These are phyloP conservation scores for Rhynchospora pubera DNA, from an alignment of 176 grass and related monocot genomes.

Conservation along the genomic window DNA sequence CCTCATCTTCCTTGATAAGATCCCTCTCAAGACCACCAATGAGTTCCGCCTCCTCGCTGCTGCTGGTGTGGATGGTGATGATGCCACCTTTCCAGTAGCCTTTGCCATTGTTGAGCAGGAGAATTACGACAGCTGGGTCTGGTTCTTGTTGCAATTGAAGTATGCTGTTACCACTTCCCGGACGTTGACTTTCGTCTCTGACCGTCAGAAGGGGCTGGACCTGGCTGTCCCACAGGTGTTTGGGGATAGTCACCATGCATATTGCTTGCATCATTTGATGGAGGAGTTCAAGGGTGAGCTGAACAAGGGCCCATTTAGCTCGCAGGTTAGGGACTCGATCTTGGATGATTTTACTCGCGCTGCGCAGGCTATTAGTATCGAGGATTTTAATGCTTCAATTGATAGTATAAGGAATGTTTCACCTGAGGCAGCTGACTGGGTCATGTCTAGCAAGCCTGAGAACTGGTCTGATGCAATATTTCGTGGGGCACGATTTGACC, in stretches of 20 bases:
- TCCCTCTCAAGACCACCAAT: constrained; percentile 81
- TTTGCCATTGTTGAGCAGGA: constrained; percentile 95
- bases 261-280: constrained; percentile 83
- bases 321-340: constrained; percentile 75
- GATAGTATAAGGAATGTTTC: constrained; percentile 87
- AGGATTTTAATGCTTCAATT: constrained; percentile 87
- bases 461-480: constrained; percentile 97
- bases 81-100: constrained; percentile 85
- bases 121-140: constrained; percentile 82
- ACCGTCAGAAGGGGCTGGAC: constrained; percentile 77
- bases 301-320: constrained; percentile 68
- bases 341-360: constrained; percentile 90
- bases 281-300: constrained; percentile 89
- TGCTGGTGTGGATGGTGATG: constrained; percentile 78
- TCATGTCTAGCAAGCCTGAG: constrained; percentile 84
- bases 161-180: constrained; percentile 51
- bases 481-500: constrained; percentile 73
- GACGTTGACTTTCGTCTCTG: constrained; percentile 76
- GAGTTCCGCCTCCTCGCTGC: constrained; percentile 82
- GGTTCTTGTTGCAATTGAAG: constrained; percentile 90
- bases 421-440: constrained; percentile 77
- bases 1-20: constrained; percentile 90
- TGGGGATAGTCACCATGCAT: constrained; percentile 65
- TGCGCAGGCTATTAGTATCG: constrained; percentile 65
- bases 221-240: constrained; percentile 80